Evolutionary conservation across 2,329 filamentous ascomycete genomes (phyloP).

Genomic region (Orbilia oligospora): DNA sequence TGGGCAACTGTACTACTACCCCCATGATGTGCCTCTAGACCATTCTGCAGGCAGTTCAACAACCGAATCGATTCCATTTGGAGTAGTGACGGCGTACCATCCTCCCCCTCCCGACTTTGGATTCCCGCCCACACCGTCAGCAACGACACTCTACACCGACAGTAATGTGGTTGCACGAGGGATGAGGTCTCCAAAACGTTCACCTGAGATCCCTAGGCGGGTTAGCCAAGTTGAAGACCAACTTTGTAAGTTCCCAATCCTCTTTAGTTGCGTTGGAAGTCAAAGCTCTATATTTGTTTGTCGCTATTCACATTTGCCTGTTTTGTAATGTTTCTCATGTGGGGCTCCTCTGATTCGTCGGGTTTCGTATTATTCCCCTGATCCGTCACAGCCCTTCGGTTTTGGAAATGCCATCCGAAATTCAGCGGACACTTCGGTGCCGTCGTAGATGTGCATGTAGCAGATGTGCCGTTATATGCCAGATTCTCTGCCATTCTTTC

Average conservation of each 20-base stretch:
- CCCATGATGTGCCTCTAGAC: constrained; percentile 44
- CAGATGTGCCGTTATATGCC: constrained; percentile 56
- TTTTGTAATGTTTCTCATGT: constrained; percentile 49
- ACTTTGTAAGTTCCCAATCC: constrained; percentile 48
- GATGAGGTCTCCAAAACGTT: constrained; percentile 57
- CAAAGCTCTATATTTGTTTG: constrained; percentile 22
- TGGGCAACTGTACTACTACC: constrained; percentile 50
- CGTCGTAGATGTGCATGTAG: constrained; percentile 47
- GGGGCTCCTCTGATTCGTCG: constrained; percentile 33
- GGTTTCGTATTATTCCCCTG: constrained; percentile 58
- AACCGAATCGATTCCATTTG: constrained; percentile 50
- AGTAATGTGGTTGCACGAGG: constrained; percentile 49
- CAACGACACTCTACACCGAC: constrained; percentile 56
- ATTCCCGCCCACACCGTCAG: constrained; percentile 58
- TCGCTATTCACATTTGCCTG: constrained; percentile 22
- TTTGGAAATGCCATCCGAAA: constrained; percentile 60
- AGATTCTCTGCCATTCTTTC: constrained; percentile 36
- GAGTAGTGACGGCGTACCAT: constrained; percentile 38
- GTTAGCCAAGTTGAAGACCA: constrained; percentile 57
- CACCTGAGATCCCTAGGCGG: constrained; percentile 49
- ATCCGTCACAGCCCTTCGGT: constrained; percentile 51
- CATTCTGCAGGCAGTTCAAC: constrained; percentile 33
- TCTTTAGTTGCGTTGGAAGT: constrained; percentile 18
- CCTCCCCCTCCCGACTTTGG: constrained; percentile 50
- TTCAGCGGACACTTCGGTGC: constrained; percentile 37